A percentile compares a stretch with the other conserved stretches of the same genome.
Evolutionary conservation across 2,329 filamentous ascomycete species (phyloP).

Genomic region (Fusarium azukiicola): DNA sequence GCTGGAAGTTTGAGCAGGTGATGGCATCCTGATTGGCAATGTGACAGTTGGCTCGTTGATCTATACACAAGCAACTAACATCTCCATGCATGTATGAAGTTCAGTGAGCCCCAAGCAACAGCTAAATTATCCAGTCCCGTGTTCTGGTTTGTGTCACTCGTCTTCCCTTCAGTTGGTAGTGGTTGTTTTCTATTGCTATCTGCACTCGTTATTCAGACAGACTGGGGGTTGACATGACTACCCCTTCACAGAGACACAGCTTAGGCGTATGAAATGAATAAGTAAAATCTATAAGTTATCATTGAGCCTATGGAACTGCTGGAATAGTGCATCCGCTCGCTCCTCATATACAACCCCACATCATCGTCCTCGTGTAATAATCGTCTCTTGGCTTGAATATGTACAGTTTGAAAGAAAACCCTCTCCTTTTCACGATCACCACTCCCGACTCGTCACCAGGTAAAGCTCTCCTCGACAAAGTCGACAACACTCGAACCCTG

Average conservation of each 20-base stretch:
- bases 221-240: not conserved
- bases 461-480: slow-evolving; percentile 90
- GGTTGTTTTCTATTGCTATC: not conserved
- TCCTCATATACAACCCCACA: slow-evolving; percentile 42
- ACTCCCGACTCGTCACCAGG: slow-evolving; percentile 68
- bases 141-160: not conserved
- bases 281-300: slow-evolving; percentile 21
- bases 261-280: not conserved
- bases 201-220: not conserved
- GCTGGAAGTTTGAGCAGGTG: not conserved
- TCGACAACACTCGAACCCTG: slow-evolving; percentile 84
- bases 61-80: not conserved
- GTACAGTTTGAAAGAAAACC: slow-evolving; percentile 54
- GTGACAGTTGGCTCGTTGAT: not conserved
- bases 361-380: slow-evolving; percentile 44
- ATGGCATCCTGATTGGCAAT: not conserved
- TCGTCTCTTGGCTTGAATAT: slow-evolving; percentile 51
- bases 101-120: not conserved
- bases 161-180: not conserved
- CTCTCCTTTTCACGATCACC: slow-evolving; percentile 34
- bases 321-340: slow-evolving; percentile 30
- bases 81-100: not conserved
- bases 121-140: not conserved
- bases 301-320: slow-evolving; percentile 46
- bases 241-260: not conserved